phyloP scores from a whole-genome alignment of 2,329 filamentous ascomycete genomes.

The Triangularia setosa region DNA sequence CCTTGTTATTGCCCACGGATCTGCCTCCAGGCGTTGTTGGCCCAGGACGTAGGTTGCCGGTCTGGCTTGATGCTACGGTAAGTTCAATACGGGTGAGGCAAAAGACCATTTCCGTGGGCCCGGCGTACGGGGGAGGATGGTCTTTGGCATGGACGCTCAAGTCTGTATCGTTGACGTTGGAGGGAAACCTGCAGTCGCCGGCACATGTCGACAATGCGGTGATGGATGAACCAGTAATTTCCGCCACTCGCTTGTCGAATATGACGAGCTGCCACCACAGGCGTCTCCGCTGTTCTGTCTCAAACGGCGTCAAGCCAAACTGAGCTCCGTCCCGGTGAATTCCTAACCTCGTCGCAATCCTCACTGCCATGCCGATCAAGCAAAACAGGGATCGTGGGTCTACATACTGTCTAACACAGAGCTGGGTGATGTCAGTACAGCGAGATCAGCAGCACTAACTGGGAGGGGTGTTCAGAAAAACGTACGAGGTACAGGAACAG shows the following conservation, averaged over 20 bases:
- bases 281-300: constrained; percentile 66
- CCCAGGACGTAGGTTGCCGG: constrained; percentile 30
- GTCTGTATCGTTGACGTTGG: constrained; percentile 61
- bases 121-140: constrained; percentile 43
- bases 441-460: constrained; percentile 19
- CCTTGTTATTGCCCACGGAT: constrained; percentile 26
- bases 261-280: constrained; percentile 70
- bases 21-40: constrained; percentile 23
- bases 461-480: not conserved
- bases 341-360: constrained; percentile 64
- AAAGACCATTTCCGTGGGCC: constrained; percentile 59
- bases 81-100: constrained; percentile 54
- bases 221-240: constrained; percentile 58
- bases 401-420: constrained; percentile 54
- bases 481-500: constrained; percentile 62
- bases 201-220: constrained; percentile 50
- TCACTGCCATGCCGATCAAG: constrained; percentile 61
- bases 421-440: constrained; percentile 34
- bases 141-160: constrained; percentile 55
- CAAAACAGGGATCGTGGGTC: constrained; percentile 59
- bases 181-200: constrained; percentile 53
- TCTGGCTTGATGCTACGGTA: constrained; percentile 49
- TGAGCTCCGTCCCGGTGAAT: constrained; percentile 60
- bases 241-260: constrained; percentile 65
- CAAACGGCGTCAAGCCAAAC: constrained; percentile 51